Percentiles rank a stretch among this genome's conserved stretches.
phyloP scores from a whole-genome alignment of 169 alveolate species.

The Babesia caballi region DNA sequence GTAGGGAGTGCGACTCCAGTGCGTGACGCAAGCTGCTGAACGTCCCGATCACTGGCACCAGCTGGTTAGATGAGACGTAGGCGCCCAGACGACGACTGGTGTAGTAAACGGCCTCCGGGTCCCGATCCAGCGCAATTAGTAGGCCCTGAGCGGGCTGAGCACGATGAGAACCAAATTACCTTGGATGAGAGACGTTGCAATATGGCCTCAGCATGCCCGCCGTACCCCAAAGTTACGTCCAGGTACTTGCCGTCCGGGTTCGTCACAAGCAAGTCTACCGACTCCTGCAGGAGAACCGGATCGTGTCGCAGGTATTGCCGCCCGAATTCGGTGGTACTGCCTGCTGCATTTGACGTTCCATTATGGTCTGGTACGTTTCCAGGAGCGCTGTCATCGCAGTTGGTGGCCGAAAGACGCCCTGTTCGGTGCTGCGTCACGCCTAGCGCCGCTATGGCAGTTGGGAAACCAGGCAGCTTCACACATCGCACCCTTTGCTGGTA shows the following conservation, averaged over 20 bases:
- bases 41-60: slow-evolving; percentile 64
- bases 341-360: too few species aligned
- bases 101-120: slow-evolving; percentile 72
- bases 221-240: slow-evolving; percentile 78
- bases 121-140: slow-evolving; percentile 72
- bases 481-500: too few species aligned
- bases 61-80: slow-evolving; percentile 41
- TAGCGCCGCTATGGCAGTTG: too few species aligned
- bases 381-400: background rate
- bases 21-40: slow-evolving; percentile 59
- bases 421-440: too few species aligned
- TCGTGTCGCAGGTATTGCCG: slow-evolving; percentile 38
- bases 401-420: too few species aligned
- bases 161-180: slow-evolving; percentile 3
- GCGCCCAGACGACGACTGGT: slow-evolving; percentile 37
- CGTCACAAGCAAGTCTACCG: slow-evolving; percentile 55
- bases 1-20: slow-evolving; percentile 57
- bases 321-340: too few species aligned
- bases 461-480: too few species aligned
- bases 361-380: too few species aligned
- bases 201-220: slow-evolving; percentile 75
- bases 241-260: slow-evolving; percentile 62
- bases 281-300: slow-evolving; percentile 57
- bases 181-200: slow-evolving; percentile 15
- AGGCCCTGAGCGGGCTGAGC: slow-evolving; percentile 32